Evolutionary conservation across 2,329 filamentous ascomycete genomes (phyloP).

Genomic region (Ophiostoma tasmaniense): DNA sequence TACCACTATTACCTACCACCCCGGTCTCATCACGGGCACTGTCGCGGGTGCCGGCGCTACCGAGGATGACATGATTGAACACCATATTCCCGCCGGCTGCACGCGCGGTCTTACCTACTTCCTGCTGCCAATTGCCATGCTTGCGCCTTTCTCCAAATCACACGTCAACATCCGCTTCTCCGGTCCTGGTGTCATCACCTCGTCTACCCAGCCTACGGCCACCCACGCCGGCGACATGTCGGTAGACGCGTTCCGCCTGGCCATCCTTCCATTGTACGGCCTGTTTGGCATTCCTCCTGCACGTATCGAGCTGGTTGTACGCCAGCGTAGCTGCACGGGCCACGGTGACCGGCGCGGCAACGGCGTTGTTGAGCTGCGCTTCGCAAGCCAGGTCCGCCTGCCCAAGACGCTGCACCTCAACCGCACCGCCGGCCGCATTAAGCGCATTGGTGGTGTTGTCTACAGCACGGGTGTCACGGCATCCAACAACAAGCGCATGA

Average conservation of each 20-base stretch:
- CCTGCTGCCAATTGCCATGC: slow-evolving; percentile 75
- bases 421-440: slow-evolving; percentile 73
- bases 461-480: slow-evolving; percentile 89
- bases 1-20: slow-evolving; percentile 84
- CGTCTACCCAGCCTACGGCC: slow-evolving; percentile 55
- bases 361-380: slow-evolving; percentile 86
- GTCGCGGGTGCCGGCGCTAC: slow-evolving; percentile 61
- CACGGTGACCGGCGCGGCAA: slow-evolving; percentile 70
- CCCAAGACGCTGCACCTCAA: slow-evolving; percentile 88
- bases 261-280: slow-evolving; percentile 80
- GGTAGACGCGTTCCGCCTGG: slow-evolving; percentile 87
- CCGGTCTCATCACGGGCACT: slow-evolving; percentile 83
- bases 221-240: slow-evolving; percentile 55
- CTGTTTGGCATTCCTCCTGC: slow-evolving; percentile 75
- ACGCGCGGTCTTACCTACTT: slow-evolving; percentile 83
- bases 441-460: slow-evolving; percentile 82
- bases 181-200: slow-evolving; percentile 87
- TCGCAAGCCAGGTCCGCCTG: slow-evolving; percentile 84
- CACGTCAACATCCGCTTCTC: slow-evolving; percentile 85
- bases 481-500: slow-evolving; percentile 91
- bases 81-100: slow-evolving; percentile 69
- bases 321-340: slow-evolving; percentile 71
- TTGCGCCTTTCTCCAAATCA: slow-evolving; percentile 88
- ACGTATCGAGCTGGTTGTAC: slow-evolving; percentile 75
- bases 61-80: slow-evolving; percentile 66